Conservation (phyloP, 2,329 filamentous ascomycete species). For the Paramyrothecium sp. region DNA sequence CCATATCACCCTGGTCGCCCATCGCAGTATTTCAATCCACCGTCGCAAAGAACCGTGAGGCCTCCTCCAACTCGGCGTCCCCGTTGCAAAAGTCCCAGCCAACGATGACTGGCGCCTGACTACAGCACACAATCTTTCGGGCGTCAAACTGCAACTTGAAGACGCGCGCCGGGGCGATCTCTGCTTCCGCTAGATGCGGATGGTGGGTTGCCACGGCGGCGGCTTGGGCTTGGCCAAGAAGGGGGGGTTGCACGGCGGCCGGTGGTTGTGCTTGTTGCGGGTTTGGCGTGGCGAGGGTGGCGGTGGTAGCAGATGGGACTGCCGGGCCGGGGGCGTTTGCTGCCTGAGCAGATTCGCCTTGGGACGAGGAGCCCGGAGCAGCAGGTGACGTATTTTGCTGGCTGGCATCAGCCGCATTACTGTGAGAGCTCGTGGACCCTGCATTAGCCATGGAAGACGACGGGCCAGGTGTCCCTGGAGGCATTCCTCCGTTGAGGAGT, state of each 20-base stretch:
- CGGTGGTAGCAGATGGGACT: neutral
- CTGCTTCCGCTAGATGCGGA: conserved; percentile 43
- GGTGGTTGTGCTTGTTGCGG: conserved; percentile 1
- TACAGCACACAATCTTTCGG: conserved; percentile 89
- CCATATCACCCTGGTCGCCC: neutral
- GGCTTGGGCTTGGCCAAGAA: conserved; percentile 6
- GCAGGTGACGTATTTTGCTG: neutral
- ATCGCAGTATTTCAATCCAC: conserved; percentile 34
- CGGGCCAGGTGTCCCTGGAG: neutral
- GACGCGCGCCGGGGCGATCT: conserved; percentile 60
- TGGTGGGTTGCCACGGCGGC: conserved; percentile 28
- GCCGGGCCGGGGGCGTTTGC: neutral
- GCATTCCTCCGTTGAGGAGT: conserved; percentile 13
- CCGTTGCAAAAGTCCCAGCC: conserved; percentile 97
- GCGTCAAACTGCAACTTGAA: conserved; percentile 98
- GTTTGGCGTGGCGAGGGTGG: too few species aligned
- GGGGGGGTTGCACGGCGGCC: neutral
- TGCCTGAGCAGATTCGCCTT: neutral
- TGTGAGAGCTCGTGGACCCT: conserved; percentile 1
- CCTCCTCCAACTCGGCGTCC: conserved; percentile 76
- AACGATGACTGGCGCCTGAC: conserved; percentile 86
- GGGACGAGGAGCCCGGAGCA: neutral
- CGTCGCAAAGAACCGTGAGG: conserved; percentile 72
- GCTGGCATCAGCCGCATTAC: neutral
- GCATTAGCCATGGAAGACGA: conserved; percentile 3